Conservation (phyloP, 2,329 filamentous ascomycete species). For the Cordyceps tenuipes region DNA sequence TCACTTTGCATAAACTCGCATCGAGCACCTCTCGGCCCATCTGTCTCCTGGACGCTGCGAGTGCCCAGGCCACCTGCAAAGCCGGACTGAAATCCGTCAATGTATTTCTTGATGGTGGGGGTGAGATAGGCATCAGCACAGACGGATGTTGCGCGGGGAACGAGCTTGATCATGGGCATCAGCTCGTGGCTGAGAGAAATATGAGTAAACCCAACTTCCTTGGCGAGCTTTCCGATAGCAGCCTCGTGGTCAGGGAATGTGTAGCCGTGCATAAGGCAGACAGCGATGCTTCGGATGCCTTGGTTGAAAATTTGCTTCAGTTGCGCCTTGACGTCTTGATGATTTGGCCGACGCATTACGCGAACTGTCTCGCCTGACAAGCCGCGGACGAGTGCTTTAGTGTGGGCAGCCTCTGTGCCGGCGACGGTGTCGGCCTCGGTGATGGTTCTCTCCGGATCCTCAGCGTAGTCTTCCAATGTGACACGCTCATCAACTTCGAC, state of each 20-base stretch:
- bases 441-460: constrained; percentile 61
- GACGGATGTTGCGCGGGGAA: constrained; percentile 34
- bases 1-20: constrained; percentile 97
- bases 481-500: constrained; percentile 89
- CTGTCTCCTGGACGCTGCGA: constrained; percentile 60
- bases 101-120: constrained; percentile 33
- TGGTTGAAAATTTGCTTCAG: constrained; percentile 54
- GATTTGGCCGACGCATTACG: constrained; percentile 52
- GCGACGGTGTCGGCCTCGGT: constrained; percentile 47
- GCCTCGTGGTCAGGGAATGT: constrained; percentile 84
- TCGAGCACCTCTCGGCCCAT: constrained; percentile 59
- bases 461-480: constrained; percentile 84
- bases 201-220: constrained; percentile 66
- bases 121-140: constrained; percentile 38
- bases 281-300: constrained; percentile 73
- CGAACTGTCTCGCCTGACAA: constrained; percentile 63
- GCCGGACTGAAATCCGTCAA: constrained; percentile 69
- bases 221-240: constrained; percentile 65
- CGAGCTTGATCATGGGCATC: constrained; percentile 38
- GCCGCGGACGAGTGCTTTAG: constrained; percentile 56
- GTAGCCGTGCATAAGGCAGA: constrained; percentile 88
- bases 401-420: constrained; percentile 36
- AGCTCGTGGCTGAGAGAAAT: constrained; percentile 49
- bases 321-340: constrained; percentile 46
- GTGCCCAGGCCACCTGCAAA: constrained; percentile 75